These are phyloP conservation scores for Strobilomyces dryophilus DNA, from an alignment of 768 basidiomycete genomes.

Conservation along the genomic window DNA sequence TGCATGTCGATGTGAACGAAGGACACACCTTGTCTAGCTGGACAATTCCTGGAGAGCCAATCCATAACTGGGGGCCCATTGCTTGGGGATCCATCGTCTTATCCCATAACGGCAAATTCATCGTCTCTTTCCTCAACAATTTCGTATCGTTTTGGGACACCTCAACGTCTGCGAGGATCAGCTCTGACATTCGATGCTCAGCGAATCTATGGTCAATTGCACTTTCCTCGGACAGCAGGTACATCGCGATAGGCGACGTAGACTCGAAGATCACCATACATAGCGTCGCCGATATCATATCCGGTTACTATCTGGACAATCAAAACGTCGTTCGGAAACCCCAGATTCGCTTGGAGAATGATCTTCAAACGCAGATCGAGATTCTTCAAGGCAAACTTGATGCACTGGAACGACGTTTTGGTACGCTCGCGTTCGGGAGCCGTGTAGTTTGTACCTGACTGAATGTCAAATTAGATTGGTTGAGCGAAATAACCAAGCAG, in stretches of 20 bases:
- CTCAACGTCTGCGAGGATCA: background rate
- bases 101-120: background rate
- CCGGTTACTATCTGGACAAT: background rate
- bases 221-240: slow-evolving; percentile 1
- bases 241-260: background rate
- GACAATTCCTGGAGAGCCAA: background rate
- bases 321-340: background rate
- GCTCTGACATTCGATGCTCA: background rate
- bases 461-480: too few species aligned
- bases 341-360: background rate
- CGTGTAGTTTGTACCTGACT: too few species aligned
- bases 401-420: too few species aligned
- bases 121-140: background rate
- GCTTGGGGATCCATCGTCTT: background rate
- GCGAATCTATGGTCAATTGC: background rate
- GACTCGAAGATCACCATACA: background rate
- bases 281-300: background rate
- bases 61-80: background rate
- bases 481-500: too few species aligned
- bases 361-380: background rate
- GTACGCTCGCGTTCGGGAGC: too few species aligned
- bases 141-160: slow-evolving; percentile 2
- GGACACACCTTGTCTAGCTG: background rate
- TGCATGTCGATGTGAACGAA: background rate
- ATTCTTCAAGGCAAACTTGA: too few species aligned